Base-by-base conservation (phyloP, 2,329 filamentous ascomycete species). In the Bipolaris oryzae region DNA sequence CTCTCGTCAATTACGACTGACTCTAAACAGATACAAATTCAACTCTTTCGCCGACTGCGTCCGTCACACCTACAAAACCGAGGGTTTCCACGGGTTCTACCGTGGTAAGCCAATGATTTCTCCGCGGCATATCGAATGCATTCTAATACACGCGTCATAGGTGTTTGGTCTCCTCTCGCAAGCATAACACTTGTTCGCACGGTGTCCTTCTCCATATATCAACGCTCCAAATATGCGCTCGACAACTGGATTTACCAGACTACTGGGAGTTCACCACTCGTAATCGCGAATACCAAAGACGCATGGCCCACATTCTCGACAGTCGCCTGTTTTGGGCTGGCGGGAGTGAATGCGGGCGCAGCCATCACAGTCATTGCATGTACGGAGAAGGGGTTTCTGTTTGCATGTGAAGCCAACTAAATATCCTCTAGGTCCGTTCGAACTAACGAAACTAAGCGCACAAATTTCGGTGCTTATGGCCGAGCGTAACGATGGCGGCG, bases 381-480 rank as follows among this genome's bases (percentile, higher is more conserved):
- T 79, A 67, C 48, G 76, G 53, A 16, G 11, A 2, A n/a, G 13
- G 11, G 21, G 7, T 6, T 13, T 9, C 11, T 15, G n/a, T 10
- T 20, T 38, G 9, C 16, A 10, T 16, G 11, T 41, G 33, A 47
- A 34, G 38, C 11, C 50, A 21, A 49, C 65, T 68, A 41, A 73
- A 43, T 28, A 28, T 10, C 7, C 9, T 18, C 7, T 54, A 89
- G 87, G 87, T 71, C 91, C 91, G 1, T 96, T 96, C 72, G 91
- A 96, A 76, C 83, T 96, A 74, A 93, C 90, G n/a, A 96, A 96
- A 76, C 82, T 95, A 57, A 93, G 89, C 74, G 90, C 91, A 15
- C 91, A 96, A 74, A 89, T 95, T 18, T 92, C 91, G 1, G 89
- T 92, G 10, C 80, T 94, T 57, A 85, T 93, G 79, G 88, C 89